Conservation (phyloP, 2,329 filamentous ascomycete species). For the Epichloe festucae region DNA sequence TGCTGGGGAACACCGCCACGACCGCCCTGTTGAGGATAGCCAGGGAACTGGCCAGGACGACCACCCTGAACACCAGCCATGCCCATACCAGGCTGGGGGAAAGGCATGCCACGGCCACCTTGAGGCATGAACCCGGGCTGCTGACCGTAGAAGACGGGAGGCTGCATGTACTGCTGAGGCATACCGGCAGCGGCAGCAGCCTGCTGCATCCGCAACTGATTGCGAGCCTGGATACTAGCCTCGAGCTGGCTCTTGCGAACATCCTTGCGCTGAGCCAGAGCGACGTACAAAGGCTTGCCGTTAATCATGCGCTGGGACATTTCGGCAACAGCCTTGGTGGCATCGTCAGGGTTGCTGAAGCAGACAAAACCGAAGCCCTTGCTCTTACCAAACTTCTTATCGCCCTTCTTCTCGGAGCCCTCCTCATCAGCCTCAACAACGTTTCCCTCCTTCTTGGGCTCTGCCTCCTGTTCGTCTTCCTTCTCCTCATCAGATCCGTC, state of each 20-base stretch:
- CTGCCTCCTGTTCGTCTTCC: constrained; percentile 40
- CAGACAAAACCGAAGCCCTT: constrained; percentile 99
- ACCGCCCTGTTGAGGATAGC: constrained; percentile 75
- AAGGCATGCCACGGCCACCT: constrained; percentile 52
- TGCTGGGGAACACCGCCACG: constrained; percentile 80
- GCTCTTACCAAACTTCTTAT: constrained; percentile 82
- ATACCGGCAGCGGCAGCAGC: constrained; percentile 82
- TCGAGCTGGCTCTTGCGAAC: constrained; percentile 98
- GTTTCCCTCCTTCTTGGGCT: constrained; percentile 30
- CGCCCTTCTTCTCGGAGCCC: constrained; percentile 41
- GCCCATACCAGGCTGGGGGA: constrained; percentile 49
- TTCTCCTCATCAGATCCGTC: constrained; percentile 44
- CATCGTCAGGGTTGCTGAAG: constrained; percentile 98
- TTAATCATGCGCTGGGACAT: constrained; percentile 99
- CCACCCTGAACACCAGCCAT: constrained; percentile 65
- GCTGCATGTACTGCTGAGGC: constrained; percentile 77
- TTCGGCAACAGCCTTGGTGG: constrained; percentile 96
- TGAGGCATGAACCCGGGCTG: constrained; percentile 57
- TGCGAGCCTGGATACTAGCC: constrained; percentile 97
- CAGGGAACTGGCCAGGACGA: constrained; percentile 76
- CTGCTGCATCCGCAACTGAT: constrained; percentile 97
- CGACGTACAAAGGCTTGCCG: constrained; percentile 93
- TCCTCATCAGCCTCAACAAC: constrained; percentile 34
- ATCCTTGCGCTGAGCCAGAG: constrained; percentile 97
- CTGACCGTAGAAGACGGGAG: constrained; percentile 84